phyloP scores from a whole-genome alignment of 2,329 filamentous ascomycete genomes.

The Colletotrichum tabaci region DNA sequence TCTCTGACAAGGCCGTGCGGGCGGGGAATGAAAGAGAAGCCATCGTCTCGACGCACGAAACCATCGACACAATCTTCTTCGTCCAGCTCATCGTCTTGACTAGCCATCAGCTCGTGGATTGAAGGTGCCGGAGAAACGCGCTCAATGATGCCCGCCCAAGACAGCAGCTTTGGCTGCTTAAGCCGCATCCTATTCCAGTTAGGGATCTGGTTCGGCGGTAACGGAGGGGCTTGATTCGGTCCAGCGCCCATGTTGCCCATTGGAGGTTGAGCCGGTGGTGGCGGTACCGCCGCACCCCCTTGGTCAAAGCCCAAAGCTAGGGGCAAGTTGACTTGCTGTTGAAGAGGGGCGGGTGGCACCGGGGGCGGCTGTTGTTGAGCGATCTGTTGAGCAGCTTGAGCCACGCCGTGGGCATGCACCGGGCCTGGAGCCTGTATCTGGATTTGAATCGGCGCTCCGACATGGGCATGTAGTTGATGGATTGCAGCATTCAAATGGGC shows the following conservation, averaged over 20 bases:
- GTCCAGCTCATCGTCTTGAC: constrained; percentile 11
- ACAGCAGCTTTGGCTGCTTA: constrained; percentile 50
- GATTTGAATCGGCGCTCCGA: constrained; percentile 32
- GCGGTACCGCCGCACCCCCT: not conserved
- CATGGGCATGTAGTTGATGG: constrained; percentile 40
- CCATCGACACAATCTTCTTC: not conserved
- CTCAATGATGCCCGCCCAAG: constrained; percentile 60
- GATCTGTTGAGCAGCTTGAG: constrained; percentile 18
- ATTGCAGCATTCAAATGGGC: constrained; percentile 9
- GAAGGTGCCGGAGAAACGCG: constrained; percentile 57
- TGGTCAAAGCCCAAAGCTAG: not conserved
- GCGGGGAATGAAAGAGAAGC: constrained; percentile 45
- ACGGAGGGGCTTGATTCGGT: constrained; percentile 6
- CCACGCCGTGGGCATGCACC: not conserved
- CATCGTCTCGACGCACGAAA: constrained; percentile 4
- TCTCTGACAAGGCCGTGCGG: constrained; percentile 46
- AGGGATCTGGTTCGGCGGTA: constrained; percentile 5
- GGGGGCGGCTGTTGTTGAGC: constrained; percentile 22
- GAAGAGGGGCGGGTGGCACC: constrained; percentile 27
- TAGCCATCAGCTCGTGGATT: constrained; percentile 46
- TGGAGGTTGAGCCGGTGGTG: not conserved
- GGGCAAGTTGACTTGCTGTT: constrained; percentile 9
- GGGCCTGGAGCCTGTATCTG: constrained; percentile 19
- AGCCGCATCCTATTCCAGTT: constrained; percentile 32
- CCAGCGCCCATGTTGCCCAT: constrained; percentile 3